These are phyloP conservation scores for Saccharomycopsis hybrid DNA, from an alignment of 1,139 yeast genomes.

Conservation along the genomic window DNA sequence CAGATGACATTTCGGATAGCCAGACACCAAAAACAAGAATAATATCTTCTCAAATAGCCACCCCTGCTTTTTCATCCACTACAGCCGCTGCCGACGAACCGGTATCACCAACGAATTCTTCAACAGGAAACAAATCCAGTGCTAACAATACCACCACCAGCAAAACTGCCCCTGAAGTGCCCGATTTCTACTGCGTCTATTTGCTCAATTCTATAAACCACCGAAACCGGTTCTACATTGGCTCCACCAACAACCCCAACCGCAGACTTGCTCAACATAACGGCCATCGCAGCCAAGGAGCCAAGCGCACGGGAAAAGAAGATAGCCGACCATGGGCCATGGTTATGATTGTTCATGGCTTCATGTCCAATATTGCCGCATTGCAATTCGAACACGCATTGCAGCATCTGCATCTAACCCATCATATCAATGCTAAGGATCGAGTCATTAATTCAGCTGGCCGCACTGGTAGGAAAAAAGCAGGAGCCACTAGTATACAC, in stretches of 20 bases:
- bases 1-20: too few relatives aligned
- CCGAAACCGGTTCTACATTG: conserved; percentile 57
- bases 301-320: conserved; percentile 50
- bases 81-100: too few relatives aligned
- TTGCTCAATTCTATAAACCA: conserved; percentile 52
- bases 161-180: too few relatives aligned
- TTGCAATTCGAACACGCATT: conserved; percentile 70
- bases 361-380: conserved; percentile 66
- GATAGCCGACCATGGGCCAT: conserved; percentile 71
- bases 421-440: conserved; percentile 42
- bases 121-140: too few relatives aligned
- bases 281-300: conserved; percentile 66
- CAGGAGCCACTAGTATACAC: conserved; percentile 38
- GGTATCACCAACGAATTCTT: too few relatives aligned
- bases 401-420: conserved; percentile 64
- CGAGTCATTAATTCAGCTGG: conserved; percentile 16
- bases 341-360: conserved; percentile 57
- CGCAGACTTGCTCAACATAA: conserved; percentile 72
- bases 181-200: conserved; percentile 56
- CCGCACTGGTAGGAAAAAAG: too few relatives aligned
- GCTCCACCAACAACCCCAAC: conserved; percentile 71
- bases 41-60: too few relatives aligned
- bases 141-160: too few relatives aligned
- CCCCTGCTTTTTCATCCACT: too few relatives aligned
- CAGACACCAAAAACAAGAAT: too few relatives aligned